phyloP scores from a whole-genome alignment of 1,284 basidiomycete genomes.

The Malassezia vespertilionis region DNA sequence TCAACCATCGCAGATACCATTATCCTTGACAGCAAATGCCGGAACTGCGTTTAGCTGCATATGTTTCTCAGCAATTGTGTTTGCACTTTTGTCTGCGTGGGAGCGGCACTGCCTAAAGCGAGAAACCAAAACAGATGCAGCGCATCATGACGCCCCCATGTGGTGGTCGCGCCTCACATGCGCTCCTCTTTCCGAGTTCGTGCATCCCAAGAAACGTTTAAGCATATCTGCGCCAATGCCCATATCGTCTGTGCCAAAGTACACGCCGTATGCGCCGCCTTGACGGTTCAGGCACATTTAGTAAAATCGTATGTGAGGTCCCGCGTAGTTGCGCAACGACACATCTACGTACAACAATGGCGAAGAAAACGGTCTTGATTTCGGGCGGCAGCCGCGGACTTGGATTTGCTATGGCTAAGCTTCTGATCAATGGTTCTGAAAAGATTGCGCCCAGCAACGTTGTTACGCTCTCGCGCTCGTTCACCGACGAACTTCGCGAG shows the following conservation, averaged over 20 bases:
- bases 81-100: constrained; percentile 1
- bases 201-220: background rate
- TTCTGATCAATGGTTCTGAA: constrained; percentile 52
- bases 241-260: background rate
- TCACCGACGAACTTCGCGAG: constrained; percentile 56
- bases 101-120: constrained; percentile 10
- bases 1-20: background rate
- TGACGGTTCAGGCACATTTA: too few relatives aligned
- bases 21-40: background rate
- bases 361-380: constrained; percentile 31
- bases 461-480: constrained; percentile 63
- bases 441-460: constrained; percentile 52
- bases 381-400: constrained; percentile 55
- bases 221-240: constrained; percentile 8
- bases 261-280: background rate
- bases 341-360: background rate
- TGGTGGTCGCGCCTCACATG: background rate
- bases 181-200: background rate
- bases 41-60: constrained; percentile 13
- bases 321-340: too few relatives aligned
- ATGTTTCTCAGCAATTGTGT: background rate
- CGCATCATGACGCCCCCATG: background rate
- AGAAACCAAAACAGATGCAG: background rate
- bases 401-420: constrained; percentile 61
- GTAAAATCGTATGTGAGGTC: too few relatives aligned